Evolutionary conservation across 1,284 basidiomycete species (phyloP).

Genomic region (Mrakiaceae sp.): DNA sequence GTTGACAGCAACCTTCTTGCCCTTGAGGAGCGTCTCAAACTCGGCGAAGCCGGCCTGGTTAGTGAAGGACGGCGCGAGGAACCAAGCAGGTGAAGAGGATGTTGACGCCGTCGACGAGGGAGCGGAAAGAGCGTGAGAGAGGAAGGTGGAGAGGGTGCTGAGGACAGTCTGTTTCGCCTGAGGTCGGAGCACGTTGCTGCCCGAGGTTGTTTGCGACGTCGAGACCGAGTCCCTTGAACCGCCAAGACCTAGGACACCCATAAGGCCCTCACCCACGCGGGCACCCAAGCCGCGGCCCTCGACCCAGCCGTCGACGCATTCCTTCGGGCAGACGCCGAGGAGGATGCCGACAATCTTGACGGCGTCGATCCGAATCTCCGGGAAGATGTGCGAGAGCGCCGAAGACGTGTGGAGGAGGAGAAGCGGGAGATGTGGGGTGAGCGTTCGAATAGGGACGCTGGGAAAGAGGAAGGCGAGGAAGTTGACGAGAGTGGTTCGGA

Average conservation of each 20-base stretch:
- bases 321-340: constrained; percentile 56
- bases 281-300: constrained; percentile 22
- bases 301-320: constrained; percentile 59
- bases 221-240: neutral
- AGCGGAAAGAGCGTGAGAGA: constrained; percentile 20
- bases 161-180: constrained; percentile 23
- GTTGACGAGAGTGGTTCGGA: constrained; percentile 36
- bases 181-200: neutral
- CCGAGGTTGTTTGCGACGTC: neutral
- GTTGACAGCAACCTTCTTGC: neutral
- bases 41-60: constrained; percentile 1
- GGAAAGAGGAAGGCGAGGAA: constrained; percentile 59
- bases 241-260: constrained; percentile 14
- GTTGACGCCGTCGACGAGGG: constrained; percentile 19
- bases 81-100: neutral
- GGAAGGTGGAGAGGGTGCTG: constrained; percentile 22
- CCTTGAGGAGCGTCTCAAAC: constrained; percentile 2
- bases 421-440: constrained; percentile 57
- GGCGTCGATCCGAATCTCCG: constrained; percentile 83
- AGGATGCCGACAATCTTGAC: constrained; percentile 69
- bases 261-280: constrained; percentile 10
- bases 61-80: constrained; percentile 10
- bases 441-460: constrained; percentile 41
- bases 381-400: constrained; percentile 88
- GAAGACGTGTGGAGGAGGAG: constrained; percentile 78